Conservation (phyloP, 2,329 filamentous ascomycete genomes). For the Penicillium sp. region DNA sequence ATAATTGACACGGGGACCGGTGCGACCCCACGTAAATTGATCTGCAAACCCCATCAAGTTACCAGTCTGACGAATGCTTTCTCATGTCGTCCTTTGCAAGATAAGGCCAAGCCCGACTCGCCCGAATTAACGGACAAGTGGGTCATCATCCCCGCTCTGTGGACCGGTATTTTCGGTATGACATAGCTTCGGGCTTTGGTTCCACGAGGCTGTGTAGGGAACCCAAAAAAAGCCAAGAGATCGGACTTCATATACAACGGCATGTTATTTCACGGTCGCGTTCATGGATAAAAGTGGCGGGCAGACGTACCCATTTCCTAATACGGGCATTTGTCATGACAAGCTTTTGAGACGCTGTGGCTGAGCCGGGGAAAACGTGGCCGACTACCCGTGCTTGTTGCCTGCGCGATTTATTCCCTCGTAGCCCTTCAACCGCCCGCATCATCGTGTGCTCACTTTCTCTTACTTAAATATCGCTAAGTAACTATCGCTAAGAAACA, state of each 20-base stretch:
- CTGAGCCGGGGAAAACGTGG: not conserved
- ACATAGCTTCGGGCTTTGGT: not conserved
- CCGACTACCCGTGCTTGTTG: not conserved
- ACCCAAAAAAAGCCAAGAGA: not conserved
- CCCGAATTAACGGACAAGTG: not conserved
- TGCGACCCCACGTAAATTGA: not conserved
- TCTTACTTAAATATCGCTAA: too few relatives aligned
- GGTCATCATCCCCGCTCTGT: not conserved
- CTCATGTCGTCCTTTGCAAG: not conserved
- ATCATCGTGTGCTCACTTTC: not conserved
- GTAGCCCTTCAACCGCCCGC: not conserved
- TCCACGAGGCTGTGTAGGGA: not conserved
- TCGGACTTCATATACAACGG: not conserved
- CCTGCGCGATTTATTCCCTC: not conserved
- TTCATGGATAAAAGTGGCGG: not conserved
- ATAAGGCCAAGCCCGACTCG: not conserved
- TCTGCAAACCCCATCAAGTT: not conserved
- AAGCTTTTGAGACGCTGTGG: not conserved
- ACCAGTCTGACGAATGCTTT: not conserved
- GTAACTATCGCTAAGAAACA: too few relatives aligned
- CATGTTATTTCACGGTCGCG: too few relatives aligned
- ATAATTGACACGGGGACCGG: not conserved
- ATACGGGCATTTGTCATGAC: not conserved
- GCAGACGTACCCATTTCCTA: not conserved
- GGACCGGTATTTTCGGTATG: not conserved